Conservation (phyloP, 495 filamentous ascomycete genomes). For the Penicillium manginii region DNA sequence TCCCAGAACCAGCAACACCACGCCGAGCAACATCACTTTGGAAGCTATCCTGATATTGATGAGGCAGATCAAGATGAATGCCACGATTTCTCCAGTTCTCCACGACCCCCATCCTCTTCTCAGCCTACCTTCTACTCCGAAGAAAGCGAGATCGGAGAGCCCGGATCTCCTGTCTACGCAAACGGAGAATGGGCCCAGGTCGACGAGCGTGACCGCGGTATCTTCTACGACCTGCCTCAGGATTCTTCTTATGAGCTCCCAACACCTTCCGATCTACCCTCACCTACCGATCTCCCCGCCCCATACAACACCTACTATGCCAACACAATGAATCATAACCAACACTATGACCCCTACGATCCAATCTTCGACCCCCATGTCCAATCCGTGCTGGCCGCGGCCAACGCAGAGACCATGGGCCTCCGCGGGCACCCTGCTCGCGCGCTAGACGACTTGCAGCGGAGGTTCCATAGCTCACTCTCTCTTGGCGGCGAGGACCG, state of each 20-base stretch:
- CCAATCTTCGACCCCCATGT: slow-evolving; percentile 32
- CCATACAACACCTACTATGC: slow-evolving; percentile 22
- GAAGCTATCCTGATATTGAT: slow-evolving; percentile 24
- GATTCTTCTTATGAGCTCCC: slow-evolving; percentile 10
- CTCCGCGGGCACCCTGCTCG: slow-evolving; percentile 24
- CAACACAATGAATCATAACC: slow-evolving; percentile 23
- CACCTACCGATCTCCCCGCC: slow-evolving; percentile 3
- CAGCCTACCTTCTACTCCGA: slow-evolving; percentile 27
- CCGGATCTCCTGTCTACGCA: slow-evolving; percentile 39
- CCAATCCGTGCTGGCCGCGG: slow-evolving; percentile 33
- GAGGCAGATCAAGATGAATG: slow-evolving; percentile 18
- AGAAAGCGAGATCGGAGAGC: slow-evolving; percentile 42
- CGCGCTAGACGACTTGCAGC: slow-evolving; percentile 32
- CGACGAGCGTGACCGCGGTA: slow-evolving; percentile 30
- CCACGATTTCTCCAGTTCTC: slow-evolving; percentile 14
- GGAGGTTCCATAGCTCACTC: slow-evolving; percentile 20
- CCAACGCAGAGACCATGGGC: slow-evolving; percentile 34
- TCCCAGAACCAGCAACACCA: slow-evolving; percentile 13
- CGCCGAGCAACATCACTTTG: slow-evolving; percentile 10
- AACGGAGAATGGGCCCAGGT: slow-evolving; percentile 35
- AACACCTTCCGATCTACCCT: slow-evolving; percentile 1
- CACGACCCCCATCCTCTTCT: slow-evolving; percentile 27
- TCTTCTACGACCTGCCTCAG: slow-evolving; percentile 20
- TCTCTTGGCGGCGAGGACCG: slow-evolving; percentile 10
- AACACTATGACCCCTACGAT: slow-evolving; percentile 24